Evolutionary conservation across 768 basidiomycete genomes (phyloP), one percentile per base, ranked within the genome.

Genomic region (Coprinellus micaceus): DNA sequence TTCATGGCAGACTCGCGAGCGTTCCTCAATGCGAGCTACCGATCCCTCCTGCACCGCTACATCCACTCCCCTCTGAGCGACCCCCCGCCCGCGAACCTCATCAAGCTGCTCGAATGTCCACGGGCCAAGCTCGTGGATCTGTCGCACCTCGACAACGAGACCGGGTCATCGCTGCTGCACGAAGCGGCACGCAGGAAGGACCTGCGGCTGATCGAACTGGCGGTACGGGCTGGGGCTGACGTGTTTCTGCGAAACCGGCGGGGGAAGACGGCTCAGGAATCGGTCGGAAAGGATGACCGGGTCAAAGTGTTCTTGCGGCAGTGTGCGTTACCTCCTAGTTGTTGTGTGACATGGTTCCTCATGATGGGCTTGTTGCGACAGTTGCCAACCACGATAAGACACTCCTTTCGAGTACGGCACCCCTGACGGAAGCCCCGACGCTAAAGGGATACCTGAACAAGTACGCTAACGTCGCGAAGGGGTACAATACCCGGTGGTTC

Each of bases 401-500:
- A 0, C 74, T 93, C 1, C 80, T 94, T 10, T 77, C 79, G 3
- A 66, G 71, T 7, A 71, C 78, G 1, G 61, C 69, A 6, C 71
- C 75, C 0, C 49, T 66, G 1, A 73, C 75, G 1, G 82, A 85
- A 47, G 82, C 87, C 1, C 85, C 88, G 0, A 69, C 77, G 2
- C 69, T 91, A 54, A 85, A 82, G 59, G 92, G 91, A 0, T 92
- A 92, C 65, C 74, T 93, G 19, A 92, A 90, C 69, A 98, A 98
- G 69, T 97, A 94, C 66, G 86, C 88, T 1, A 98, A 97, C 62
- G 90, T 97, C 37, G 91, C 92, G 0, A 86, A 84, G 62, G 94
- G 95, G 0, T 96, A 94, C 67, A 86, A 84, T 57, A 88, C 89
- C 0, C 78, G 94, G 1, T 97, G 94, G 93, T 96, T 98, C 65